A percentile compares a stretch with the other conserved stretches of the same genome.
These are phyloP conservation scores for Xylaria acuta DNA, from an alignment of 495 filamentous ascomycete species.

Conservation along the genomic window DNA sequence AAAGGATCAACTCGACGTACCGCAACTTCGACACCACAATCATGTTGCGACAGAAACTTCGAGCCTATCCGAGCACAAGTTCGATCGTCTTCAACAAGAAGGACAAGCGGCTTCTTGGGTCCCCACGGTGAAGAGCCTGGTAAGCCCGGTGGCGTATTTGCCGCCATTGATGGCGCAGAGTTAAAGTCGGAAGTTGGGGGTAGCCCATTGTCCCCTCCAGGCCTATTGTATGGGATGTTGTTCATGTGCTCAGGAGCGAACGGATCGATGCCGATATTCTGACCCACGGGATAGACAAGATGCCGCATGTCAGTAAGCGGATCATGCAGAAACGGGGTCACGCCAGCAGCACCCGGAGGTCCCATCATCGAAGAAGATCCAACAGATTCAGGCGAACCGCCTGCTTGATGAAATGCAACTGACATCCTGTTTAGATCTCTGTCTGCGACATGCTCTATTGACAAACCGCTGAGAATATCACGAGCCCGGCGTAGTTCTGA, in stretches of 20 bases:
- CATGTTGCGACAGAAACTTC: conserved; percentile 89
- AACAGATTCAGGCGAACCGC: conserved; percentile 54
- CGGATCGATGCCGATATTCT: conserved; percentile 90
- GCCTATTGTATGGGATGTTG: conserved; percentile 83
- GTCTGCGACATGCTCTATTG: conserved; percentile 79
- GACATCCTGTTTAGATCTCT: conserved; percentile 77
- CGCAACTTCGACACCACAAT: conserved; percentile 87
- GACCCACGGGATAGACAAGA: conserved; percentile 88
- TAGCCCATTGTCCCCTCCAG: conserved; percentile 42
- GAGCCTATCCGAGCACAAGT: conserved; percentile 93
- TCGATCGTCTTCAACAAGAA: conserved; percentile 94
- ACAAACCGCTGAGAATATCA: conserved; percentile 82
- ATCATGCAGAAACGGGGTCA: conserved; percentile 51
- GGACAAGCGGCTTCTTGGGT: conserved; percentile 78
- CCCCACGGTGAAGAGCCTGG: conserved; percentile 62
- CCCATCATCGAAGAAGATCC: conserved; percentile 53
- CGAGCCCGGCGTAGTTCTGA: conserved; percentile 88
- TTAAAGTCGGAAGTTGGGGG: conserved; percentile 33
- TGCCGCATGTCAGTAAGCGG: conserved; percentile 73
- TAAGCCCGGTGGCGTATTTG: conserved; percentile 37
- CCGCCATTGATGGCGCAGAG: conserved; percentile 33
- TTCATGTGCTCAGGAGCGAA: conserved; percentile 93
- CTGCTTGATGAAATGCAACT: conserved; percentile 70
- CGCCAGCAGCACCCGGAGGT: conserved; percentile 41
- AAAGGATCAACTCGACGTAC: conserved; percentile 61